Conservation (phyloP, 805 yeast species). For the Candida hispaniensis region DNA sequence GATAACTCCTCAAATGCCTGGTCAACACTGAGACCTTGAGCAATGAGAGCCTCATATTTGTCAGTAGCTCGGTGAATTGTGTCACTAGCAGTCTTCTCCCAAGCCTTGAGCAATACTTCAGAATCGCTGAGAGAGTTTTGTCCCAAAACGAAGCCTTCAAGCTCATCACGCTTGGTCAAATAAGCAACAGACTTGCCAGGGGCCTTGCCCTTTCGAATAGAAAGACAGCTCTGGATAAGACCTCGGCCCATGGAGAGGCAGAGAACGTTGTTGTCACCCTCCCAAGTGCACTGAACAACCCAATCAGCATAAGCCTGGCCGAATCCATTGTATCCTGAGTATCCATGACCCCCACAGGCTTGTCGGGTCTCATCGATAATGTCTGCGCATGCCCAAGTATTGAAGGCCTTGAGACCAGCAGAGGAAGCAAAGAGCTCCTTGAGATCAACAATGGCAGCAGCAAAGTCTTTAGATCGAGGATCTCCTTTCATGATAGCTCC, state of each 20-base stretch:
- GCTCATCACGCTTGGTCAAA: slow-evolving; percentile 24
- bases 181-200: slow-evolving; percentile 40
- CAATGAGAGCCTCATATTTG: slow-evolving; percentile 22
- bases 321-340: slow-evolving; percentile 79
- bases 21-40: slow-evolving; percentile 22
- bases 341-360: slow-evolving; percentile 93
- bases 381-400: slow-evolving; percentile 75
- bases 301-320: slow-evolving; percentile 84
- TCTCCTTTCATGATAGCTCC: slow-evolving; percentile 37
- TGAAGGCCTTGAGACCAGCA: slow-evolving; percentile 78
- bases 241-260: slow-evolving; percentile 79
- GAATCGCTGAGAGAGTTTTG: slow-evolving; percentile 21
- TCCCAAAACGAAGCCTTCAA: slow-evolving; percentile 16
- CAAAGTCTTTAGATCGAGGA: slow-evolving; percentile 40
- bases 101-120: slow-evolving; percentile 26
- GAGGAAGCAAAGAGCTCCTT: slow-evolving; percentile 75
- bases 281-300: slow-evolving; percentile 98
- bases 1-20: slow-evolving; percentile 34
- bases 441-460: slow-evolving; percentile 42
- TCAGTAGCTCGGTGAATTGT: slow-evolving; percentile 29
- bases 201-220: slow-evolving; percentile 33
- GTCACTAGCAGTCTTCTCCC: slow-evolving; percentile 30
- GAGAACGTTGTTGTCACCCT: slow-evolving; percentile 85
- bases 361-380: slow-evolving; percentile 84
- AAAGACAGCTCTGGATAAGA: slow-evolving; percentile 41